phyloP scores from a whole-genome alignment of 495 filamentous ascomycete genomes.

The Melanomma pulvis-pyrius region DNA sequence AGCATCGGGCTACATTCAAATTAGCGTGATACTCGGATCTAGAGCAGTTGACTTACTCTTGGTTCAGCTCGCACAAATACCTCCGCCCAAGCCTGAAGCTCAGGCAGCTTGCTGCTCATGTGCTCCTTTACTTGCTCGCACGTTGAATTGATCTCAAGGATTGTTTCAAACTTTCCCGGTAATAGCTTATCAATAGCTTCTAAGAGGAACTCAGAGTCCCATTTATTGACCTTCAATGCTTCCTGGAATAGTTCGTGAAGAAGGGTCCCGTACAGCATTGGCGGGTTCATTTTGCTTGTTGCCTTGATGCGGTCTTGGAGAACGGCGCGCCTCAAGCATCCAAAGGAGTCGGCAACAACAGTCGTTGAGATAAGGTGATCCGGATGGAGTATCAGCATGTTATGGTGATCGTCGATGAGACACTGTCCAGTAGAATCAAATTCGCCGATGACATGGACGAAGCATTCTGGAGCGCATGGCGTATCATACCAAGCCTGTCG shows the following conservation, averaged over 20 bases:
- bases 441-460: conserved; percentile 81
- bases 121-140: conserved; percentile 71
- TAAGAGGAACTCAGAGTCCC: conserved; percentile 69
- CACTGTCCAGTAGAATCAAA: conserved; percentile 68
- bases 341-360: conserved; percentile 89
- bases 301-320: conserved; percentile 93
- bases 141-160: conserved; percentile 80
- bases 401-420: conserved; percentile 74
- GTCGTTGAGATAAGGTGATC: conserved; percentile 95
- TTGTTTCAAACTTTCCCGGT: conserved; percentile 74
- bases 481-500: conserved; percentile 85
- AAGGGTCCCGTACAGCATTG: conserved; percentile 85
- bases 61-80: conserved; percentile 74
- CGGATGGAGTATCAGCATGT: conserved; percentile 90
- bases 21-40: background rate
- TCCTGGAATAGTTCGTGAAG: conserved; percentile 94
- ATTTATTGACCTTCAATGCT: conserved; percentile 79
- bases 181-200: conserved; percentile 66
- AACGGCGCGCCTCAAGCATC: conserved; percentile 83
- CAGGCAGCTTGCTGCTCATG: conserved; percentile 74
- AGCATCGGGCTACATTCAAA: conserved; percentile 59
- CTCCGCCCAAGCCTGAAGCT: conserved; percentile 79
- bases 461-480: conserved; percentile 69
- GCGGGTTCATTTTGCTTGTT: conserved; percentile 71
- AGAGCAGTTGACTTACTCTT: conserved; percentile 55